A percentile compares a stretch with the other conserved stretches of the same genome.
phyloP scores from a whole-genome alignment of 164 flowering plant genomes.

The Taxillus chinensis region DNA sequence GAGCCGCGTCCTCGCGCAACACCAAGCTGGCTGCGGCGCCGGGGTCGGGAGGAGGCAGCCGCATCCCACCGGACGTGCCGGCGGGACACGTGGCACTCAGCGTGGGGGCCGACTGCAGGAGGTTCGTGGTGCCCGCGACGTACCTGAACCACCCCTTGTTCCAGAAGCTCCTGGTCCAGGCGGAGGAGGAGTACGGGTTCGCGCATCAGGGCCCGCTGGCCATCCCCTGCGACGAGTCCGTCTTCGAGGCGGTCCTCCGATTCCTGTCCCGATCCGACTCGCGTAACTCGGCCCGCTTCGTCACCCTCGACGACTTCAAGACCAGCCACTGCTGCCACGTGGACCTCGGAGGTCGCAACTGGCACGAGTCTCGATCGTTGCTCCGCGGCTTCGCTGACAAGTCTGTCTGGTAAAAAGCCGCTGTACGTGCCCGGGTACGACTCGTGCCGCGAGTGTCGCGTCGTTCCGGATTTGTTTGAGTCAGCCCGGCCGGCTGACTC shows the following conservation, averaged over 20 bases:
- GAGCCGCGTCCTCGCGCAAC: constrained; percentile 34
- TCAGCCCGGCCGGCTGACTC: too few relatives aligned
- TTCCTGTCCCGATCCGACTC: constrained; percentile 41
- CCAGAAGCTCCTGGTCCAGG: constrained; percentile 48
- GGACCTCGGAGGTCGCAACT: constrained; percentile 19
- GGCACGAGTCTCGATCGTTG: constrained; percentile 62
- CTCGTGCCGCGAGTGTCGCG: too few relatives aligned
- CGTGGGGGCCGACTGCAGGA: constrained; percentile 52
- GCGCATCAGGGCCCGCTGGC: constrained; percentile 51
- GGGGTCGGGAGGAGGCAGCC: constrained; percentile 13
- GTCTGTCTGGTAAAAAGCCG: constrained; percentile 13
- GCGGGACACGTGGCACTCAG: constrained; percentile 68
- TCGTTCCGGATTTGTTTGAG: too few relatives aligned
- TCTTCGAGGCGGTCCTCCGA: constrained; percentile 62
- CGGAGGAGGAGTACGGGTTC: constrained; percentile 87
- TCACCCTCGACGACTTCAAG: constrained; percentile 40
- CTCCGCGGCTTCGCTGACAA: constrained; percentile 30
- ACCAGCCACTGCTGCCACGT: constrained; percentile 46
- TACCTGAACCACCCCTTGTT: constrained; percentile 79
- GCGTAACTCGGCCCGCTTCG: constrained; percentile 25
- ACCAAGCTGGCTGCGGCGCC: not conserved
- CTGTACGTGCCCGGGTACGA: too few relatives aligned
- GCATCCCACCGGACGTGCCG: constrained; percentile 61
- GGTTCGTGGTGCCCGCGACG: constrained; percentile 68
- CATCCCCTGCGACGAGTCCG: constrained; percentile 75